phyloP scores from a whole-genome alignment of 495 filamentous ascomycete species.

The Talaromyces proteolyticus region DNA sequence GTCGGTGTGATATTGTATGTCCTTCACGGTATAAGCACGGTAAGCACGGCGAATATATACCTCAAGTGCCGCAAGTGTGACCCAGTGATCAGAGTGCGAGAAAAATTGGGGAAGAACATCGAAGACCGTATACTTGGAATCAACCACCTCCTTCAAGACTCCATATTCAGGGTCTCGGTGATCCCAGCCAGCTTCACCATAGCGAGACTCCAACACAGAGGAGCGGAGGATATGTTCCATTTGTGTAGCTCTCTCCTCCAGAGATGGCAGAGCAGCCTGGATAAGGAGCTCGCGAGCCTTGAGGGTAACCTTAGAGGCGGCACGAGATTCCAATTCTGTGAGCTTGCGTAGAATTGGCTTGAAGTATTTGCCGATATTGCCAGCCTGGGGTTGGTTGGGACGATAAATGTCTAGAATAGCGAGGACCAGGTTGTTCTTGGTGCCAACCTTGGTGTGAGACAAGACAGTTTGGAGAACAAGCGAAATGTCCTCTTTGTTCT shows the following conservation, averaged over 20 bases:
- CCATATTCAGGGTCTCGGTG: conserved; percentile 85
- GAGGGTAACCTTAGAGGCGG: conserved; percentile 90
- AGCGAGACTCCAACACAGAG: conserved; percentile 92
- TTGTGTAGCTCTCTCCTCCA: conserved; percentile 89
- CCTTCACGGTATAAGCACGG: conserved; percentile 86
- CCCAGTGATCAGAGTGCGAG: conserved; percentile 88
- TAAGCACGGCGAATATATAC: conserved; percentile 96
- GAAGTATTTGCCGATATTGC: conserved; percentile 85
- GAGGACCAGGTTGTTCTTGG: conserved; percentile 91
- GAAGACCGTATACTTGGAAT: conserved; percentile 97
- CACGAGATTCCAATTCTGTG: conserved; percentile 83
- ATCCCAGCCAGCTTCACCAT: conserved; percentile 96
- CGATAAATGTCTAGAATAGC: conserved; percentile 92
- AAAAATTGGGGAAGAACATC: conserved; percentile 95
- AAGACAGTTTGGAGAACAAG: conserved; percentile 83
- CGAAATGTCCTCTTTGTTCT: conserved; percentile 86
- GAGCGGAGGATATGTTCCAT: conserved; percentile 99
- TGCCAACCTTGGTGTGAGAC: conserved; percentile 84
- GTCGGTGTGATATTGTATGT: conserved; percentile 78
- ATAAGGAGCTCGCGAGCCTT: conserved; percentile 97
- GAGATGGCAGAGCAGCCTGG: conserved; percentile 89
- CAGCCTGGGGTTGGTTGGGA: conserved; percentile 85
- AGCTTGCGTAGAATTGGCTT: conserved; percentile 76
- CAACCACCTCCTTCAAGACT: conserved; percentile 91
- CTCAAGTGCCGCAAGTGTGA: conserved; percentile 87